Base-by-base conservation (phyloP, 306 rosid genomes). In the Urtica urens region DNA sequence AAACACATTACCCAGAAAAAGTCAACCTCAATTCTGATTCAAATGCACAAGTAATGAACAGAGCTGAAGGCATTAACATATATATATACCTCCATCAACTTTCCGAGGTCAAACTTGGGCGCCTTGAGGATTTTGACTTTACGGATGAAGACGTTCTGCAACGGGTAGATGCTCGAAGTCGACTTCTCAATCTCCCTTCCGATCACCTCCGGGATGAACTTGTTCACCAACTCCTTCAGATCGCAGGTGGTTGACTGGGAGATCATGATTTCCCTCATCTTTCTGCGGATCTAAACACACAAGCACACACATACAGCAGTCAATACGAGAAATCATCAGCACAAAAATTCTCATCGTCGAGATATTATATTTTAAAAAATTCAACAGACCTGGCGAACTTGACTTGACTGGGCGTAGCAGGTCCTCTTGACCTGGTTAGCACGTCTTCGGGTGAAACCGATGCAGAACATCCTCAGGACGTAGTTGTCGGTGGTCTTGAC, bases 91-190 rank as follows among this genome's bases (percentile, higher is more conserved):
- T 83, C 96, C 96, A 83, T 83, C 62, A 88, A 63, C 58, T 81
- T 88, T 38, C 93, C 88, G 49, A 88, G 93, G 68, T 88, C 96
- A 44, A 88, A 88, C 64, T 83, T 88, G 0, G 96, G 96, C 58
- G 95, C 93, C 66, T 88, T 88, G 62, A 88, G 66, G 70, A 88
- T 81, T 65, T 83, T 87, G 48, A 83, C 96, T 61, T 87, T 87
- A 1, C 94, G 66, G 6, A 87, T 81, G 60, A 80, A 87, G 31
- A 87, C 94, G 56, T 87, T 80, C 59, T 87, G 96, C 37, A 87
- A 53, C 6, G 96, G 96, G 39, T 83, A 87, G 66, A 87, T 83
- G 64, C 86, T 57, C 3, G 71, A 22, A 0, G 96, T 80, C 14
- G 93, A 81, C 74, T 80, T 87, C 70, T 87, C 96, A 5, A 87